Conservation (phyloP, 2,329 filamentous ascomycete species). For the Madurella fahalii region DNA sequence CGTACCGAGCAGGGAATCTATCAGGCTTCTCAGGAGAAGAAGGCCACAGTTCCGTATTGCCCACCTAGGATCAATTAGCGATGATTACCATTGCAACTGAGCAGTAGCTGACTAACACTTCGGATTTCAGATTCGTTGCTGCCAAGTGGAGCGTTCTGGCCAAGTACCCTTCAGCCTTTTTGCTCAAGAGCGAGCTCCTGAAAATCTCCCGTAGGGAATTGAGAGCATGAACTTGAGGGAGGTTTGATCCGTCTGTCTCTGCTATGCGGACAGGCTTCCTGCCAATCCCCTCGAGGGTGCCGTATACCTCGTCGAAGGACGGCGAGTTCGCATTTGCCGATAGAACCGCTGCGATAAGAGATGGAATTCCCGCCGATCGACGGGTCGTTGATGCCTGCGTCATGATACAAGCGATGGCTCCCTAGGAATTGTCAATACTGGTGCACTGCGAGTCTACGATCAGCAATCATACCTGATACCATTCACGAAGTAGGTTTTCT, state of each 20-base stretch:
- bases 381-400: slow-evolving; percentile 78
- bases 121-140: slow-evolving; percentile 70
- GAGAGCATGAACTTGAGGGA: slow-evolving; percentile 90
- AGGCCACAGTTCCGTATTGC: slow-evolving; percentile 91
- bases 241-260: slow-evolving; percentile 58
- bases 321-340: slow-evolving; percentile 57
- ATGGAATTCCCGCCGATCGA: slow-evolving; percentile 86
- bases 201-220: slow-evolving; percentile 94
- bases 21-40: slow-evolving; percentile 80
- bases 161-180: slow-evolving; percentile 68
- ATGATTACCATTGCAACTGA: background rate
- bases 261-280: slow-evolving; percentile 48
- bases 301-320: slow-evolving; percentile 62
- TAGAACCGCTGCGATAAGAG: slow-evolving; percentile 77
- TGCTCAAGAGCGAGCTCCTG: slow-evolving; percentile 72
- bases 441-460: background rate
- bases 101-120: slow-evolving; percentile 52
- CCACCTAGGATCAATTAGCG: slow-evolving; percentile 55
- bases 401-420: slow-evolving; percentile 65
- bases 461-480: slow-evolving; percentile 59
- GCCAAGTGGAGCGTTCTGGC: slow-evolving; percentile 74
- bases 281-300: slow-evolving; percentile 58
- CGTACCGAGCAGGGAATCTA: slow-evolving; percentile 73
- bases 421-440: slow-evolving; percentile 36
- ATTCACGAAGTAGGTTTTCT: slow-evolving; percentile 54